These are phyloP conservation scores for Tolypocladium ophioglossoides DNA, from an alignment of 2,329 filamentous ascomycete genomes.

Conservation along the genomic window DNA sequence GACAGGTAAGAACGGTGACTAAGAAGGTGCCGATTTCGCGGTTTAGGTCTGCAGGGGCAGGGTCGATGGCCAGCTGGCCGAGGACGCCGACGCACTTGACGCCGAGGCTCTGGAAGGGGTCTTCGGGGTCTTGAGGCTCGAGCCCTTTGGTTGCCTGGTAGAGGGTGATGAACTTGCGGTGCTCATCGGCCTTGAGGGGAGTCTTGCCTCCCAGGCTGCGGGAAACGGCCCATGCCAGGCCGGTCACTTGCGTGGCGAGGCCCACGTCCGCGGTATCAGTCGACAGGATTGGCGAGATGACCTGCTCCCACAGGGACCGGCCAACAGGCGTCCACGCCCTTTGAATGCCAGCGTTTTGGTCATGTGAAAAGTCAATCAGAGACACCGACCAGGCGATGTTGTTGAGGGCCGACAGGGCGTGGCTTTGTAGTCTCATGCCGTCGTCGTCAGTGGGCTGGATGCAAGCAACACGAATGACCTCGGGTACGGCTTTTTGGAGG, in stretches of 20 bases:
- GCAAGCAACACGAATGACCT: conserved; percentile 36
- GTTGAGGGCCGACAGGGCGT: conserved; percentile 51
- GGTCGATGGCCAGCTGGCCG: conserved; percentile 49
- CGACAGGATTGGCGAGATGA: conserved; percentile 45
- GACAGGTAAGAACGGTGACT: conserved; percentile 38
- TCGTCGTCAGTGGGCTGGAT: conserved; percentile 29
- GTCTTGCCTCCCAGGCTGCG: conserved; percentile 40
- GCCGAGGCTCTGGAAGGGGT: conserved; percentile 51
- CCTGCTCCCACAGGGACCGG: conserved; percentile 45
- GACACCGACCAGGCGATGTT: conserved; percentile 60
- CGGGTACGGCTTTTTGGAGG: conserved; percentile 23
- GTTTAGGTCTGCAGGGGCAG: conserved; percentile 43
- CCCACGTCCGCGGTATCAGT: conserved; percentile 51
- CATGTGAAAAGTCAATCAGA: conserved; percentile 46
- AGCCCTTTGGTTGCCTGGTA: conserved; percentile 44
- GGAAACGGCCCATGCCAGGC: conserved; percentile 55
- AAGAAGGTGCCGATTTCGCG: conserved; percentile 55
- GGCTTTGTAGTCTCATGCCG: conserved; percentile 33
- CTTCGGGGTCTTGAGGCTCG: conserved; percentile 22
- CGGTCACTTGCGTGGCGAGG: conserved; percentile 52
- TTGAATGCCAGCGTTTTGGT: conserved; percentile 40
- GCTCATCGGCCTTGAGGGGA: conserved; percentile 41
- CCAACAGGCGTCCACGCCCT: conserved; percentile 43
- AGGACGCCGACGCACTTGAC: conserved; percentile 59
- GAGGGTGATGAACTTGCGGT: conserved; percentile 53